Conservation (phyloP, 1,284 basidiomycete species). For the Coniophora puteana region DNA sequence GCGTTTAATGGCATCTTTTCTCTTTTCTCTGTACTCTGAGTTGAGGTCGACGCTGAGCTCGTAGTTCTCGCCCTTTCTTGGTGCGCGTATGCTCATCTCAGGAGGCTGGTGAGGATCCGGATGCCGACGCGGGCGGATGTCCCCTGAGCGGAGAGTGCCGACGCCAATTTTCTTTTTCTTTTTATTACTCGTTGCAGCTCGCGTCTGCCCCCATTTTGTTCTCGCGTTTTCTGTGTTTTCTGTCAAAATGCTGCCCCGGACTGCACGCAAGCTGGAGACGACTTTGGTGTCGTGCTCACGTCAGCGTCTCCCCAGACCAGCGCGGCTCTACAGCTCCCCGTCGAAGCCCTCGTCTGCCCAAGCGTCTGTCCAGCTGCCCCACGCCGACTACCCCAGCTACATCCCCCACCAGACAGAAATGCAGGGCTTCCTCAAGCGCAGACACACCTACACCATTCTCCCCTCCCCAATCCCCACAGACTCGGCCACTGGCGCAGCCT, state of each 20-base stretch:
- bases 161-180: too few relatives aligned
- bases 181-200: too few relatives aligned
- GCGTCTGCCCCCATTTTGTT: too few relatives aligned
- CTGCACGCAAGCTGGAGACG: slow-evolving; percentile 47
- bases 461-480: slow-evolving; percentile 59
- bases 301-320: slow-evolving; percentile 62
- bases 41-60: slow-evolving; percentile 95
- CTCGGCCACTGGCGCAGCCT: slow-evolving; percentile 24
- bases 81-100: slow-evolving; percentile 59
- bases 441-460: slow-evolving; percentile 50
- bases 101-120: slow-evolving; percentile 14
- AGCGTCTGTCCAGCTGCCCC: slow-evolving; percentile 32
- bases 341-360: slow-evolving; percentile 53
- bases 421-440: slow-evolving; percentile 46
- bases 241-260: slow-evolving; percentile 43
- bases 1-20: slow-evolving; percentile 98
- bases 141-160: too few relatives aligned
- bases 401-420: slow-evolving; percentile 32
- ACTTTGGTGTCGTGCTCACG: slow-evolving; percentile 62
- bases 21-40: slow-evolving; percentile 90
- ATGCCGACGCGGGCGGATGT: slow-evolving; percentile 1
- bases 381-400: slow-evolving; percentile 37
- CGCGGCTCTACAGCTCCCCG: slow-evolving; percentile 61
- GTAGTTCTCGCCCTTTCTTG: slow-evolving; percentile 87
- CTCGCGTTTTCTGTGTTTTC: too few relatives aligned